Conservation (phyloP, 768 basidiomycete species). For the Boletus rufocinnamomeus region DNA sequence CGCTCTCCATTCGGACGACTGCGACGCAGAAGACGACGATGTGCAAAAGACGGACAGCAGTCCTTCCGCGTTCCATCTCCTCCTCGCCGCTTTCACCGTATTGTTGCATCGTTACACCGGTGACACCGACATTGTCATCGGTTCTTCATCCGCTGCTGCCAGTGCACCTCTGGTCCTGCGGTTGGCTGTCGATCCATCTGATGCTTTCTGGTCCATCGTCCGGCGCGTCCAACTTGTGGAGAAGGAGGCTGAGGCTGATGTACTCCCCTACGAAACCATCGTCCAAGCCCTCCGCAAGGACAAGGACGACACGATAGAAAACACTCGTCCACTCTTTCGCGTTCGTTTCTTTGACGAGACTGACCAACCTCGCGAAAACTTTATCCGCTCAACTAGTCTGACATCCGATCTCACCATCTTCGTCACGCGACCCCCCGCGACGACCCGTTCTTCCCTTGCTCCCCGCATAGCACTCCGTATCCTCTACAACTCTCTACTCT, state of each 20-base stretch:
- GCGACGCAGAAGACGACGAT: constrained; percentile 51
- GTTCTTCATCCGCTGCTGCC: constrained; percentile 76
- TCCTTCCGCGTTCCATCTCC: constrained; percentile 87
- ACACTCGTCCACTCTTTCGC: constrained; percentile 70
- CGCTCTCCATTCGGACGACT: constrained; percentile 67
- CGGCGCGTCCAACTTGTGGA: constrained; percentile 84
- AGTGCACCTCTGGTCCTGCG: constrained; percentile 84
- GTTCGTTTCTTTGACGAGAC: constrained; percentile 98
- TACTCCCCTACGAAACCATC: constrained; percentile 78
- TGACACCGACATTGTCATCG: constrained; percentile 91
- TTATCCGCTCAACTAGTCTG: constrained; percentile 75
- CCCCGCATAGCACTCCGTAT: constrained; percentile 79
- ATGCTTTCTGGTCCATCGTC: constrained; percentile 89
- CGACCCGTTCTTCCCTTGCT: constrained; percentile 68
- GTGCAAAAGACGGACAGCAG: constrained; percentile 38
- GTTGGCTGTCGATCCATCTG: constrained; percentile 76
- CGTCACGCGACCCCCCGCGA: constrained; percentile 69
- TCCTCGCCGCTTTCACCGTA: constrained; percentile 89
- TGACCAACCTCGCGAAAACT: constrained; percentile 68
- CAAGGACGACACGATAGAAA: constrained; percentile 58
- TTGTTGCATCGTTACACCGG: constrained; percentile 94
- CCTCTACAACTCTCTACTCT: constrained; percentile 93
- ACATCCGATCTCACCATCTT: constrained; percentile 95
- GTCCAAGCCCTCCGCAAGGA: constrained; percentile 65
- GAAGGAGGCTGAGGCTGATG: constrained; percentile 77